phyloP scores from a whole-genome alignment of 73 alveolate species.

The Paramecium tetraurelia region DNA sequence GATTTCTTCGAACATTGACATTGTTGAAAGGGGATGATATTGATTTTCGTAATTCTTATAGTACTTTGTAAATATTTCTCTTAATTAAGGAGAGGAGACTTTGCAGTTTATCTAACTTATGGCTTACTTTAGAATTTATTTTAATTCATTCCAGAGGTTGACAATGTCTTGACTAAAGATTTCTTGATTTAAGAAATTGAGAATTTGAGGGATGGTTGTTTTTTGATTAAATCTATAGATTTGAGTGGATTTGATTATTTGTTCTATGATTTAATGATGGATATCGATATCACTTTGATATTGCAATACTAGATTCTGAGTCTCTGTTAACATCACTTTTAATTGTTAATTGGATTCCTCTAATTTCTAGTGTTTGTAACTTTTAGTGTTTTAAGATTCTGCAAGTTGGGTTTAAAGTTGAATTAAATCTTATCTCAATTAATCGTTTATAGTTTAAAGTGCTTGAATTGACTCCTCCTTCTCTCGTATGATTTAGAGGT shows the following conservation, averaged over 20 bases:
- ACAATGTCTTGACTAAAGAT: not conserved
- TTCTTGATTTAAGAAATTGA: not conserved
- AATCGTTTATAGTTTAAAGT: not conserved
- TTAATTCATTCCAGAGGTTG: not conserved
- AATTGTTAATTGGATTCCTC: not conserved
- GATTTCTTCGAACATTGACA: not conserved
- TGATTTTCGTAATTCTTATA: not conserved
- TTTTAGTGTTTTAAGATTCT: not conserved
- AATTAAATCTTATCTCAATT: not conserved
- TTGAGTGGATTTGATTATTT: not conserved
- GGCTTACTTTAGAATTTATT: not conserved
- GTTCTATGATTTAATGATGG: not conserved
- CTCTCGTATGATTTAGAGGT: not conserved
- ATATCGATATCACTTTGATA: not conserved
- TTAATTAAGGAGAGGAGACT: not conserved
- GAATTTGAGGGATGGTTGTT: not conserved
- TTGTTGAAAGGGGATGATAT: not conserved
- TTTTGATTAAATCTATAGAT: not conserved
- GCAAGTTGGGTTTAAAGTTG: not conserved
- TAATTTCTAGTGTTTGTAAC: not conserved
- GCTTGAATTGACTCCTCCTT: slow-evolving; percentile 6
- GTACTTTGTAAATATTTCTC: not conserved
- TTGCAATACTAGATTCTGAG: not conserved
- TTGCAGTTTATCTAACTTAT: not conserved
- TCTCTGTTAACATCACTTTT: not conserved